Percentiles rank a stretch among this genome's conserved stretches.
Conservation (phyloP, 2,329 filamentous ascomycete species). For the Aspergillus flavus region DNA sequence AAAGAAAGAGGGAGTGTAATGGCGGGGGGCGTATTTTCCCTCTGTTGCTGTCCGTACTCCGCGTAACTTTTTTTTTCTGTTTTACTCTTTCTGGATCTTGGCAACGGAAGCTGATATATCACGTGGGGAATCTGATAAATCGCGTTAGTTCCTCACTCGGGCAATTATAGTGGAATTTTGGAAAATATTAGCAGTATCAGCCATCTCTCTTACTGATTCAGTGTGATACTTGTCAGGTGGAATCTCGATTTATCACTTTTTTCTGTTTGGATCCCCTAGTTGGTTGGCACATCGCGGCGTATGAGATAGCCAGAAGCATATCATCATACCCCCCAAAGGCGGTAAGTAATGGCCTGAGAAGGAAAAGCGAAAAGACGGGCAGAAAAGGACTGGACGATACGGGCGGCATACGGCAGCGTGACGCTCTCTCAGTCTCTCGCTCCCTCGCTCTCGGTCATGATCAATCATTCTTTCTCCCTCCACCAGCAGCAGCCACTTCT, state of each 20-base stretch:
- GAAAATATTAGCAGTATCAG: no score
- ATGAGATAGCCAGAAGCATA: background rate
- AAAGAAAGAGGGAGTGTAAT: background rate
- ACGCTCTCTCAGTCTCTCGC: constrained; percentile 12
- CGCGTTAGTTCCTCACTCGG: background rate
- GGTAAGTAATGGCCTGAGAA: constrained; percentile 4
- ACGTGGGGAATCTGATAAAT: constrained; percentile 13
- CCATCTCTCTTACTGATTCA: no score
- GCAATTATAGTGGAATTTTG: no score
- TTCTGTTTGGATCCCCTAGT: background rate
- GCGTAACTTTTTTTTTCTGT: constrained; percentile 8
- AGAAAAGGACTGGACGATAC: constrained; percentile 17
- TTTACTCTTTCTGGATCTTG: constrained; percentile 14
- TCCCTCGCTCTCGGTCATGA: constrained; percentile 5
- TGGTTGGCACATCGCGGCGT: background rate
- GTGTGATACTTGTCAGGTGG: background rate
- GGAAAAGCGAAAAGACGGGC: constrained; percentile 14
- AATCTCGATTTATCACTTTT: background rate
- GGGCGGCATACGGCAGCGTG: constrained; percentile 14
- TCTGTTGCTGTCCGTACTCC: background rate
- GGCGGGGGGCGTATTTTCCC: background rate
- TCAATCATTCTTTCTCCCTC: constrained; percentile 19
- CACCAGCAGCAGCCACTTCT: constrained; percentile 15
- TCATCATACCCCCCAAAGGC: constrained; percentile 5
- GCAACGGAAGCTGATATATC: constrained; percentile 15